Conservation (phyloP, 176 grass and related monocot genomes). For the Guadua angustifolia region DNA sequence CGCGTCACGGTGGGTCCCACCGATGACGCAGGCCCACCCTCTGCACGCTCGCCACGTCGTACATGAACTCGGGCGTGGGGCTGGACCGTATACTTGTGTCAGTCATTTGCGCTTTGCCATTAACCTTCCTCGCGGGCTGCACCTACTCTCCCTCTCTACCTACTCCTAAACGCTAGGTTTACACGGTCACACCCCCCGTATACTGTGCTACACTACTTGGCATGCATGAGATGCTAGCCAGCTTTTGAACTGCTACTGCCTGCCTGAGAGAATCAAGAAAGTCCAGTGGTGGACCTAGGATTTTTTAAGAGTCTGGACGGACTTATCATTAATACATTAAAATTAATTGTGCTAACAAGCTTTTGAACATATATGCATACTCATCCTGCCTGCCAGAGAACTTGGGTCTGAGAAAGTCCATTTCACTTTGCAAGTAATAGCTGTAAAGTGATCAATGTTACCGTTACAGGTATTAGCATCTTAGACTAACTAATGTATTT, state of each 20-base stretch:
- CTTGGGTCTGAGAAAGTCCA: no score
- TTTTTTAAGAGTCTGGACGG: no score
- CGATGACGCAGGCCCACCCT: conserved; percentile 36
- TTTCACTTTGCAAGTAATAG: neutral
- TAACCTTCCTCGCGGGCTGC: conserved; percentile 24
- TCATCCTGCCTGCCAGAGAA: no score
- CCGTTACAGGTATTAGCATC: neutral
- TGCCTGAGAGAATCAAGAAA: no score
- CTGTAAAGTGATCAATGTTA: neutral
- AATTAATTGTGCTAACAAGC: no score
- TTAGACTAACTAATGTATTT: neutral
- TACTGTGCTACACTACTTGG: no score
- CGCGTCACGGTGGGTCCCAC: neutral
- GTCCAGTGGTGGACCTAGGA: no score
- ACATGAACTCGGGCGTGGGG: neutral
- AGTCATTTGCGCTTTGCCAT: conserved; percentile 19
- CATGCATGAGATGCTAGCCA: no score
- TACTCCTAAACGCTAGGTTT: neutral
- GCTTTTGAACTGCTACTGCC: no score
- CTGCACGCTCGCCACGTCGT: conserved; percentile 25
- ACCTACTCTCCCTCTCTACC: neutral
- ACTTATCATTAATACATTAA: no score
- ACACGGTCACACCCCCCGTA: neutral
- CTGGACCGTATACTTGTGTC: neutral
- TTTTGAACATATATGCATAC: no score